A percentile compares a stretch with the other conserved stretches of the same genome.
Conservation (phyloP, 257 asterid species). For the Solanum chilense region DNA sequence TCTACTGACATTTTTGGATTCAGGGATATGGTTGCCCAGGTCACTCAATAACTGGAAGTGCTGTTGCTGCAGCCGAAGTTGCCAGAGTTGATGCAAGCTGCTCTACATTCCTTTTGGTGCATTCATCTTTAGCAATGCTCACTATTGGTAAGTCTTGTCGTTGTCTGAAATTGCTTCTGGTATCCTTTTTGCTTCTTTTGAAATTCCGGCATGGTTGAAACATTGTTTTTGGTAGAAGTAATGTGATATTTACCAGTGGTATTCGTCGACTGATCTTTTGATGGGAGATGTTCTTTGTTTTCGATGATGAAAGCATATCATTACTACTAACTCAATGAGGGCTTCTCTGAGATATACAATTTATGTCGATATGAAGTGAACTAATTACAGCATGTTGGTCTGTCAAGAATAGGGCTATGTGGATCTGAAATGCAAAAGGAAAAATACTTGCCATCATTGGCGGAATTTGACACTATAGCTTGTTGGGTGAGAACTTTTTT, state of each 20-base stretch:
- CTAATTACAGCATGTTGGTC: not conserved
- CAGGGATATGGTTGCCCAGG: conserved; percentile 96
- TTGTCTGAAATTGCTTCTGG: not conserved
- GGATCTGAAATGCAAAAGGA: conserved; percentile 92
- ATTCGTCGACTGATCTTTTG: not conserved
- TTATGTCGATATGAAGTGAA: not conserved
- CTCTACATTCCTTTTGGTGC: conserved; percentile 83
- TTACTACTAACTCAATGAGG: not conserved
- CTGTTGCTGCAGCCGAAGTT: conserved; percentile 63
- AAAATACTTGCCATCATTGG: conserved; percentile 82
- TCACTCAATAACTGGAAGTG: conserved; percentile 73
- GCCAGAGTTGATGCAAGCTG: conserved; percentile 99
- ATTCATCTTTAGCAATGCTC: conserved; percentile 84
- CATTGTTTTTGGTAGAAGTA: not conserved
- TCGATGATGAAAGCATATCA: not conserved
- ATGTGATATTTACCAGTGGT: not conserved
- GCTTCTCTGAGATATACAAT: not conserved
- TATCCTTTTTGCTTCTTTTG: not conserved
- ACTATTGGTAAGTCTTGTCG: conserved; percentile 54
- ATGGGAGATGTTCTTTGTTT: not conserved
- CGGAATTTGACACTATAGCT: conserved; percentile 52
- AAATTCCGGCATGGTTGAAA: not conserved
- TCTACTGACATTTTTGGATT: conserved; percentile 8
- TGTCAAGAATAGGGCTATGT: conserved; percentile 53
- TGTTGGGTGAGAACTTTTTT: conserved; percentile 70